Evolutionary conservation across 495 filamentous ascomycete genomes (phyloP), one percentile per base, ranked within the genome.

Genomic region (Xylaria nigripes): DNA sequence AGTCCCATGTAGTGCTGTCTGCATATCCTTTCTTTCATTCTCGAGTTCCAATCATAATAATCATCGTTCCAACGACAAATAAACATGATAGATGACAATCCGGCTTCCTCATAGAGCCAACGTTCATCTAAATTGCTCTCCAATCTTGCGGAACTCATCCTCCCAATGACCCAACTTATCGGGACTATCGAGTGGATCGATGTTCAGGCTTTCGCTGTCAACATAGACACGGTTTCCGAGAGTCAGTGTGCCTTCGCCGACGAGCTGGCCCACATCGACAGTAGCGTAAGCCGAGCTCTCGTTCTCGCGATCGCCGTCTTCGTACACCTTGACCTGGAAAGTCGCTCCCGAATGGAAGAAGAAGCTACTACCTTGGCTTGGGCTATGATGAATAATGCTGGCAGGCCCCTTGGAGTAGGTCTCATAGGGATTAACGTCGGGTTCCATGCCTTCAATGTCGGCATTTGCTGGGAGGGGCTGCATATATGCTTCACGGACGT

Each of bases 311-410:
- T 57, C 24, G 0, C 23, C 27, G 16, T 72, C 68, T 23, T 60
- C 53, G 45, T 61, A 72, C 13, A 74, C 65, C 12, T 56, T 62
- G 15, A 69, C 63, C 23, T 61, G 43, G 55, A 66, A 68, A 15
- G 46, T 60, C 43, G 57, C 44, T 1, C 62, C 65, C 0, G 45
- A 51, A 15, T 48, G 55, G 62, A 73, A 73, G 62, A 72, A 72
- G 61, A 72, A 68, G 21, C 51, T 54, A 0, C 36, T 49, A 24
- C 63, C 48, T 15, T 46, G 36, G 22, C 42, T 15, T 1, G 56
- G 34, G 24, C 42, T 40, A 9, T 48, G 45, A 40, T 48, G n/a
- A n/a, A n/a, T n/a, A n/a, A n/a, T n/a, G n/a, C n/a, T n/a, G n/a
- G n/a, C n/a, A n/a, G n/a, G n/a, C n/a, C n/a, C n/a, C n/a, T n/a